Base-by-base conservation (phyloP, 352 stramenopile genomes). In the Labyrinthula sp. region DNA sequence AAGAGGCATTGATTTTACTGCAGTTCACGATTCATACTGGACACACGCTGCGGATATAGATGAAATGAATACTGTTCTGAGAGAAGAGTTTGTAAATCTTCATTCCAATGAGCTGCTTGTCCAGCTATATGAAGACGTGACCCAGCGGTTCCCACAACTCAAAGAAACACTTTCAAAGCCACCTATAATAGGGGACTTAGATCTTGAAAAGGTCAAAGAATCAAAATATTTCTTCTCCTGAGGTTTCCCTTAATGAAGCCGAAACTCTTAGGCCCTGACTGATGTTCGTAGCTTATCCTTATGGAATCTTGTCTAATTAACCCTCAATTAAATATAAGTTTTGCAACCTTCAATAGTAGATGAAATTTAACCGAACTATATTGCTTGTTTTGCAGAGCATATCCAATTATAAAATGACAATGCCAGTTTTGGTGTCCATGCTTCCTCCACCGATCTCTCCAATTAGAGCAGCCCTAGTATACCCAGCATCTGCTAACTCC, bases 1-100 rank as follows among this genome's bases (percentile, higher is more conserved):
- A 38, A 3, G 82, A 40, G 70, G 69, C 7, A 54, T 91, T 26
- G 63, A 72, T 24, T 99, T 97, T 61, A 82, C 88, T 2, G 86
- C 89, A 20, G 90, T 99, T 30, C 90, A 99, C 63, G 90, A 99
- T 59, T 92, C 72, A 48, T 99, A 95, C 66, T 99, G 90, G 90
- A 95, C 85, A 24, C 89, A 99, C 71, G 75, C 90, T 18, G 73
- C 65, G 47, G 71, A 89, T 30, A 75, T 97, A 17, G 84, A 95
- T 47, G 66, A 77, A 40, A 97, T 99, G 90, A 97, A 96, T 63
- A 43, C 57, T 22, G 48, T 68, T 27, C 54, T 91, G n/a, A 59
- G 78, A 36, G 58, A 72, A 15, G 26, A 59, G 25, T 99, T 97
- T 55, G 76, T 99, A 21, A 68, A 92, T n/a, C 68, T 99, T 27